Conservation (phyloP, 768 basidiomycete species). For the Lactarius hatsudake region DNA sequence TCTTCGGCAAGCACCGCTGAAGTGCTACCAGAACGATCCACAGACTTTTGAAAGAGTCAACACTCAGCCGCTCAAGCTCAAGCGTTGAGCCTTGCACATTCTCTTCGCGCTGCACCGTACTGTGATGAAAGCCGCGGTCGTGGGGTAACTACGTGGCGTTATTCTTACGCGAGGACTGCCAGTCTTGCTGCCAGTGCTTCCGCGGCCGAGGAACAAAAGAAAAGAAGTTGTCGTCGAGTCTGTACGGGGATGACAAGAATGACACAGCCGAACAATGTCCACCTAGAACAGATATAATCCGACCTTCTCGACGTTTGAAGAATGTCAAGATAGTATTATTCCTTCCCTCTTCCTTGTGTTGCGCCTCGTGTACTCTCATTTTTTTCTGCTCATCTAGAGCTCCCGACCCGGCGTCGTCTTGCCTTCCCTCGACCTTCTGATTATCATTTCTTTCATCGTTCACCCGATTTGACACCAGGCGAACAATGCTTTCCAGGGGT, state of each 20-base stretch:
- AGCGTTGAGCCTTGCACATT: background rate
- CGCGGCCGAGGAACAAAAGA: background rate
- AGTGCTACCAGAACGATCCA: background rate
- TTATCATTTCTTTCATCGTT: background rate
- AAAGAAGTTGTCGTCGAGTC: background rate
- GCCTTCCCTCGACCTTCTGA: background rate
- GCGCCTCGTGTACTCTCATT: background rate
- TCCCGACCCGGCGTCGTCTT: constrained; percentile 9
- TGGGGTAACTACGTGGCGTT: background rate
- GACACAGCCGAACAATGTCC: background rate
- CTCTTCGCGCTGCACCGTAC: background rate
- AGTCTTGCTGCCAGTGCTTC: too few species aligned
- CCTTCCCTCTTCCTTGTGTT: background rate
- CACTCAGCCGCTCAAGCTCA: too few species aligned
- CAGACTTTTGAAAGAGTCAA: background rate
- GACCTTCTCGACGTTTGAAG: background rate
- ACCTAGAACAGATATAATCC: background rate
- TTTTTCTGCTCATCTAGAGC: background rate
- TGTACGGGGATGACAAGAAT: background rate
- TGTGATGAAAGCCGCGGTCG: background rate
- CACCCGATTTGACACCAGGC: background rate
- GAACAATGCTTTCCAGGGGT: constrained; percentile 4
- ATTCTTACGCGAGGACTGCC: background rate
- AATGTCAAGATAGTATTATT: background rate
- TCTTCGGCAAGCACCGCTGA: too few species aligned